Percentiles rank a stretch among this genome's conserved stretches.
These are phyloP conservation scores for Paramecium caudatum DNA, from an alignment of 73 alveolate genomes.

Conservation along the genomic window DNA sequence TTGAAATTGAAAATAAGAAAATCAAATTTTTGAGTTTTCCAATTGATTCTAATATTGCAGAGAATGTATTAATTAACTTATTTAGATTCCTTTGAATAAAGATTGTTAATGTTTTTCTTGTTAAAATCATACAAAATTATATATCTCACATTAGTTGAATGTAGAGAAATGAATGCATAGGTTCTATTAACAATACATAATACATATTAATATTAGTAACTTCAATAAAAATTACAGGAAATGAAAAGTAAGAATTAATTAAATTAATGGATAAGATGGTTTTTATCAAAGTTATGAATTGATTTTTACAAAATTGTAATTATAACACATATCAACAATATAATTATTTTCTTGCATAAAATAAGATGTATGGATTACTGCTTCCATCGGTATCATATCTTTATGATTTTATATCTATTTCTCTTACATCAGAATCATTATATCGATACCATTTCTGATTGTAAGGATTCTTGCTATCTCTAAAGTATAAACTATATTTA, in stretches of 20 bases:
- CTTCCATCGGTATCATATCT: constrained; percentile 70
- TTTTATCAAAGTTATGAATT: constrained; percentile 24
- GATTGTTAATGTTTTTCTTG: constrained; percentile 38
- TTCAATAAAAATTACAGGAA: background rate
- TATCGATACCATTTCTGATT: constrained; percentile 72
- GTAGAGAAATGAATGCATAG: constrained; percentile 56
- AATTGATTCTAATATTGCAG: background rate
- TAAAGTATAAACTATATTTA: constrained; percentile 38
- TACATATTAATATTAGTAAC: background rate
- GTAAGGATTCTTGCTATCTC: constrained; percentile 69
- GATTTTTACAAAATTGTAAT: constrained; percentile 10
- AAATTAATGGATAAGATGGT: constrained; percentile 55
- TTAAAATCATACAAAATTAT: constrained; percentile 49
- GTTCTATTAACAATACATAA: constrained; percentile 28
- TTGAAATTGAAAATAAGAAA: background rate
- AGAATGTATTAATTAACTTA: background rate
- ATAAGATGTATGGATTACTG: constrained; percentile 67
- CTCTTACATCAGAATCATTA: constrained; percentile 75
- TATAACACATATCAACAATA: background rate
- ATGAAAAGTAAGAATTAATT: background rate
- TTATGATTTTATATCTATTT: constrained; percentile 8
- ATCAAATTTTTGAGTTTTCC: background rate
- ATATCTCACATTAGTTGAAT: constrained; percentile 56
- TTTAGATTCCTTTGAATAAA: background rate
- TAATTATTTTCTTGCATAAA: constrained; percentile 41